A percentile compares a stretch with the other conserved stretches of the same genome.
Evolutionary conservation across 805 yeast genomes (phyloP).

Genomic region (Kurtzmaniella cleridarum): DNA sequence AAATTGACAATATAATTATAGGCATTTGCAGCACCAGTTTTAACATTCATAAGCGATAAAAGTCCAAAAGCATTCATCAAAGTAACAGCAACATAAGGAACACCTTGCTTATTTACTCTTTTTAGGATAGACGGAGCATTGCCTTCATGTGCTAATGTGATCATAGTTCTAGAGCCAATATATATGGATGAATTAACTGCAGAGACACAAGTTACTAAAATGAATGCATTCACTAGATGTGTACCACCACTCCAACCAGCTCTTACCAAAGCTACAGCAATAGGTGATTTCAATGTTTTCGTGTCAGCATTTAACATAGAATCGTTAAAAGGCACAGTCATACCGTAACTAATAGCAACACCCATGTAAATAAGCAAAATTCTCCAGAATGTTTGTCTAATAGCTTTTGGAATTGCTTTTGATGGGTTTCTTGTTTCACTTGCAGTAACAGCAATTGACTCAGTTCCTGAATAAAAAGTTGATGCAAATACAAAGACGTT

Average conservation of each 20-base stretch:
- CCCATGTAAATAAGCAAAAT: slow-evolving; percentile 50
- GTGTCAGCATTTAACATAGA: slow-evolving; percentile 34
- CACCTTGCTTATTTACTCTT: slow-evolving; percentile 50
- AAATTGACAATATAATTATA: slow-evolving; percentile 56
- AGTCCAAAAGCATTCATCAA: slow-evolving; percentile 51
- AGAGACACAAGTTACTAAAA: slow-evolving; percentile 57
- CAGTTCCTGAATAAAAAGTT: slow-evolving; percentile 56
- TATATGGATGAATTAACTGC: slow-evolving; percentile 68
- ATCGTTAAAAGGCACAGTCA: slow-evolving; percentile 54
- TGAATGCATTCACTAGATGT: slow-evolving; percentile 57
- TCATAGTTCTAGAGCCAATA: slow-evolving; percentile 63
- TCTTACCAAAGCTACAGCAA: slow-evolving; percentile 32
- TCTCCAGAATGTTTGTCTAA: slow-evolving; percentile 50
- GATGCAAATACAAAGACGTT: slow-evolving; percentile 55
- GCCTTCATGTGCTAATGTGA: slow-evolving; percentile 57
- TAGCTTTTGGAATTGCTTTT: slow-evolving; percentile 53
- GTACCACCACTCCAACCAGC: slow-evolving; percentile 42
- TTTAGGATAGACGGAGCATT: slow-evolving; percentile 54
- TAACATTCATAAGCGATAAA: slow-evolving; percentile 48
- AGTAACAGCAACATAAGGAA: slow-evolving; percentile 58
- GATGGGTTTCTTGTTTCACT: slow-evolving; percentile 58
- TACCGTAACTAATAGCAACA: slow-evolving; percentile 51
- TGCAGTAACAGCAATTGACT: slow-evolving; percentile 53
- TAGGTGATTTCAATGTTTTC: slow-evolving; percentile 42
- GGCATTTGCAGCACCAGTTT: slow-evolving; percentile 56